These are phyloP conservation scores for Cryptosporidium tyzzeri DNA, from an alignment of 169 alveolate genomes.

Conservation along the genomic window DNA sequence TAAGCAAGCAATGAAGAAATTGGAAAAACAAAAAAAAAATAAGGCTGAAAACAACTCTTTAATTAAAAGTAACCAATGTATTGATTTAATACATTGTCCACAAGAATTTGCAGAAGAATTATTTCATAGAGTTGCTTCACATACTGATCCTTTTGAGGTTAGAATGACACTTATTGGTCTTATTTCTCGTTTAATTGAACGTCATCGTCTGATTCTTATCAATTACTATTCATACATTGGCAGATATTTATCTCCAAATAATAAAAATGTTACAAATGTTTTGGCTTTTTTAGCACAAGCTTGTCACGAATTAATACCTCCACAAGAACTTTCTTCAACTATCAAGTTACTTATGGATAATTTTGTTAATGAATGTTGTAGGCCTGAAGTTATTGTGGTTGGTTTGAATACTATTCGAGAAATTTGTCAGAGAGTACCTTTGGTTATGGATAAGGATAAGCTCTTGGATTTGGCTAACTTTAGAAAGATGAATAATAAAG, in stretches of 20 bases:
- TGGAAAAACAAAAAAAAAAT: constrained; percentile 28
- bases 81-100: constrained; percentile 87
- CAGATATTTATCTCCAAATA: constrained; percentile 87
- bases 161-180: constrained; percentile 84
- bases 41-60: constrained; percentile 19
- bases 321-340: constrained; percentile 86
- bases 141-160: constrained; percentile 81
- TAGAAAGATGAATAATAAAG: constrained; percentile 85
- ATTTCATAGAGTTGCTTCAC: constrained; percentile 73
- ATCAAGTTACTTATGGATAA: constrained; percentile 85
- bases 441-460: constrained; percentile 83
- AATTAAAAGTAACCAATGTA: constrained; percentile 72
- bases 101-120: constrained; percentile 86
- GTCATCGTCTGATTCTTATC: constrained; percentile 85
- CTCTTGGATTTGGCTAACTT: constrained; percentile 83
- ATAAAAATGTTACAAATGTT: constrained; percentile 86
- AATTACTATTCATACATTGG: constrained; percentile 84
- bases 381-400: constrained; percentile 83
- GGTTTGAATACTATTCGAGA: constrained; percentile 90
- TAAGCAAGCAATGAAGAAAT: constrained; percentile 14
- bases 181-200: constrained; percentile 87
- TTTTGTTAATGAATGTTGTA: constrained; percentile 86
- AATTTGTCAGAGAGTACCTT: constrained; percentile 87
- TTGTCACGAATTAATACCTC: constrained; percentile 88
- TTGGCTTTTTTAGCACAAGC: constrained; percentile 90